Evolutionary conservation across 2,329 filamentous ascomycete genomes (phyloP), one percentile per base, ranked within the genome.

Genomic region (Nemania sp.): DNA sequence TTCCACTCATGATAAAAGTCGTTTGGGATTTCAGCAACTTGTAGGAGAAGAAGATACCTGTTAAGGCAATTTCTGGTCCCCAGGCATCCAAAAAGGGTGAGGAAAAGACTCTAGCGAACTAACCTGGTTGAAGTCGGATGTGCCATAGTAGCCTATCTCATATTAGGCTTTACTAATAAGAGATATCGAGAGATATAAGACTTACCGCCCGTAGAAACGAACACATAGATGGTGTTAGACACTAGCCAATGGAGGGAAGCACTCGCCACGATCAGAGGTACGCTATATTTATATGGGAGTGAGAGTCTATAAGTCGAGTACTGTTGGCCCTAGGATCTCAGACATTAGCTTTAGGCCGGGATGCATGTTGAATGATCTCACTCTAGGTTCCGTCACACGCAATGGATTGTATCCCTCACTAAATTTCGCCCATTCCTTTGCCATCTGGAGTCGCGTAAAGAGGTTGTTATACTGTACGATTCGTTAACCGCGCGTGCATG

Each of bases 361-460:
- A 35, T 5, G 10, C 6, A 13, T 45, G 7, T 56, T 29, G 22
- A 43, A 11, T 3, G 6, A 47, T 53, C 63, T 20, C 49, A 69
- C 71, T 20, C 68, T 70, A 0, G 79, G 80, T 26, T 70, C 71
- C 0, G 78, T 80, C 5, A 83, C 80, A 20, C 81, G 75, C 0
- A 83, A 70, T 0, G 76, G 64, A n/a, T 74, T 76, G 35, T 74
- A 76, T 6, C 69, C 24, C 0, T 51, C 22, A 2, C 78, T 78
- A 61, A 79, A 83, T 0, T 69, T 66, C 20, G 76, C 76, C 79
- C 81, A 87, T 72, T 87, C 86, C 1, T 74, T 63, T 0, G 77
- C 80, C 11, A 79, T 66, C 1, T 81, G 76, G 74, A 86, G 82
- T 13, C 75, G 73, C 0, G 85, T 87, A 53, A 80, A 77, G 1